Conservation (phyloP, 2,329 filamentous ascomycete genomes). For the Ascosphaera pollenicola region DNA sequence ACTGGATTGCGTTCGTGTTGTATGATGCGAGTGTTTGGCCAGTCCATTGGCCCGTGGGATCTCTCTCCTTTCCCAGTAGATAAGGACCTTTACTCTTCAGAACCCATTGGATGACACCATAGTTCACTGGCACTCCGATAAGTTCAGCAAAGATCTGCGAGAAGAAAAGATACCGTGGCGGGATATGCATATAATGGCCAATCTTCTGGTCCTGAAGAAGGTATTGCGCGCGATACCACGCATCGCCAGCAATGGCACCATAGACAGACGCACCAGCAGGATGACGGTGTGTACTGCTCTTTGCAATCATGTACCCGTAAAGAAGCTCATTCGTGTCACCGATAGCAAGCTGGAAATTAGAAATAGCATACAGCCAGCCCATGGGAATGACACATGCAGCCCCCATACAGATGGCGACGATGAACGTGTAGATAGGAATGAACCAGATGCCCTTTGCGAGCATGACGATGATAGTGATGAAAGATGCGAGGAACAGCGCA, state of each 20-base stretch:
- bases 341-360: conserved; percentile 31
- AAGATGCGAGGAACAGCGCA: conserved; percentile 37
- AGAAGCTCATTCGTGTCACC: conserved; percentile 38
- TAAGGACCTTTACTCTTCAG: conserved; percentile 34
- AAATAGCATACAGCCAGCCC: conserved; percentile 37
- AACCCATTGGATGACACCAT: conserved; percentile 38
- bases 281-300: conserved; percentile 28
- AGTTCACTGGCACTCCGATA: conserved; percentile 38
- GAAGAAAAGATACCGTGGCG: conserved; percentile 36
- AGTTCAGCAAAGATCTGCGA: conserved; percentile 37
- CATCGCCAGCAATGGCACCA: conserved; percentile 36
- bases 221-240: conserved; percentile 36
- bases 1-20: conserved; percentile 35
- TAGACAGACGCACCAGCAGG: conserved; percentile 36
- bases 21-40: conserved; percentile 30
- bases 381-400: conserved; percentile 34
- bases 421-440: conserved; percentile 37
- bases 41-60: conserved; percentile 40
- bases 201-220: conserved; percentile 42
- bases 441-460: conserved; percentile 30
- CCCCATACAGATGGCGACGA: conserved; percentile 33
- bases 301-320: conserved; percentile 37
- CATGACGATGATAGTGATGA: conserved; percentile 29
- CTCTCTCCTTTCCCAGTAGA: conserved; percentile 26
- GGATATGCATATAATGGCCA: conserved; percentile 41